These are phyloP conservation scores for Penstemon eatonii DNA, from an alignment of 257 asterid genomes.

Conservation along the genomic window DNA sequence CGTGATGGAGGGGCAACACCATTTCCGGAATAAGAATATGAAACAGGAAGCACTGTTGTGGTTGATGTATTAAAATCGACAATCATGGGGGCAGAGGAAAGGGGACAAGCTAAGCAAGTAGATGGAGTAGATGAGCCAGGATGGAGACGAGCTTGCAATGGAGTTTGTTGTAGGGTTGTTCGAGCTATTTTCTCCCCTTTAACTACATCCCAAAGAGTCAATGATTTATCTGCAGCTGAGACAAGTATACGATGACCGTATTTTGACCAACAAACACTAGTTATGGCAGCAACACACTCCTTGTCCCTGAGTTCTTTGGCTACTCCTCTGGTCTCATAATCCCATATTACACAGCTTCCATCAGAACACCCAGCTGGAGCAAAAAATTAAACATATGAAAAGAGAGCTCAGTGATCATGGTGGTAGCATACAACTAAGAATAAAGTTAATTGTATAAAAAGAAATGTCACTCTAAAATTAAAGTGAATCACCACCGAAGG, in stretches of 20 bases:
- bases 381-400: constrained; percentile 13
- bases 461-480: constrained; percentile 3
- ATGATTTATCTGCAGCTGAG: constrained; percentile 84
- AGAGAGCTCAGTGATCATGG: constrained; percentile 6
- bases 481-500: background rate
- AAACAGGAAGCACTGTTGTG: constrained; percentile 67
- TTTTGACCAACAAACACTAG: constrained; percentile 89
- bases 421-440: constrained; percentile 21
- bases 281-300: constrained; percentile 71
- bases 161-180: constrained; percentile 61
- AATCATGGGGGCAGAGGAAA: constrained; percentile 87
- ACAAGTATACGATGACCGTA: constrained; percentile 79
- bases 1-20: constrained; percentile 53
- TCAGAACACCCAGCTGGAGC: constrained; percentile 88
- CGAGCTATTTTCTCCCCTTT: constrained; percentile 74
- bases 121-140: constrained; percentile 78
- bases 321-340: constrained; percentile 86
- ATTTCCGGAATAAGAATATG: constrained; percentile 51
- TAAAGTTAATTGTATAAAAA: constrained; percentile 14
- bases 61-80: constrained; percentile 56
- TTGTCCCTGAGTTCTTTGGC: constrained; percentile 68
- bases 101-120: constrained; percentile 81
- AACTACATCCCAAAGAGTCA: constrained; percentile 87
- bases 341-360: constrained; percentile 90
- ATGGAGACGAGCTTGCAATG: constrained; percentile 79